These are phyloP conservation scores for Umbilicaria muhlenbergii DNA, from an alignment of 495 filamentous ascomycete species.

Conservation along the genomic window DNA sequence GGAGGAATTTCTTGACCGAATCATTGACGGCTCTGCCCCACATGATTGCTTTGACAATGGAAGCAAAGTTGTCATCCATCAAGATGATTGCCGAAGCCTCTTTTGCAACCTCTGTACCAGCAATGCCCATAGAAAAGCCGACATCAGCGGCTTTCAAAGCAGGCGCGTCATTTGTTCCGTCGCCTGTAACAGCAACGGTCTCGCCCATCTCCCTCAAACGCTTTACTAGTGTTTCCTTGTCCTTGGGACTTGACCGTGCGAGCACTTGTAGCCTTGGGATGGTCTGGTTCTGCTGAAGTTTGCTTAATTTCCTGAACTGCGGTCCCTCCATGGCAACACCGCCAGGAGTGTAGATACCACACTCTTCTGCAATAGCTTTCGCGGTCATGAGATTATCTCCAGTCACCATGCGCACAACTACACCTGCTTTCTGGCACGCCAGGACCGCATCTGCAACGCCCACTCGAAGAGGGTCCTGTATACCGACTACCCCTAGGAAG, in stretches of 20 bases:
- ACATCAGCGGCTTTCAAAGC: slow-evolving; percentile 79
- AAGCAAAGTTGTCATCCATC: slow-evolving; percentile 88
- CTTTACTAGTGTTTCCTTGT: slow-evolving; percentile 69
- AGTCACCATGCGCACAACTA: slow-evolving; percentile 82
- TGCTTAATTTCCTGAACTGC: slow-evolving; percentile 54
- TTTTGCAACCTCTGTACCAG: slow-evolving; percentile 84
- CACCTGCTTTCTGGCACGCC: slow-evolving; percentile 60
- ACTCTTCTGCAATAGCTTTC: slow-evolving; percentile 71
- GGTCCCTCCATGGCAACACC: slow-evolving; percentile 76
- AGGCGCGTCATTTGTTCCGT: slow-evolving; percentile 85
- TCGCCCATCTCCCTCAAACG: slow-evolving; percentile 72
- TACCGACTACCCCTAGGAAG: slow-evolving; percentile 66
- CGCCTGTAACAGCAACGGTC: slow-evolving; percentile 85
- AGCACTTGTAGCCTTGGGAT: slow-evolving; percentile 71
- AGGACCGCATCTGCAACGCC: slow-evolving; percentile 67
- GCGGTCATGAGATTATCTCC: slow-evolving; percentile 78
- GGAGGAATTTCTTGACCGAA: slow-evolving; percentile 79
- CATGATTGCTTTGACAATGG: slow-evolving; percentile 74
- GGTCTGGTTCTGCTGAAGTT: slow-evolving; percentile 47
- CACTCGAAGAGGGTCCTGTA: slow-evolving; percentile 69
- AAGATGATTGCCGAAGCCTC: slow-evolving; percentile 88
- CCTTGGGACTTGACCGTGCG: slow-evolving; percentile 69
- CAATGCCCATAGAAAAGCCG: slow-evolving; percentile 84
- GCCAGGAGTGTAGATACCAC: slow-evolving; percentile 62
- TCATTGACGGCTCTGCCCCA: slow-evolving; percentile 87